Conservation (phyloP, 78 protist genomes). For the Neovahlkampfia damariscottae region DNA sequence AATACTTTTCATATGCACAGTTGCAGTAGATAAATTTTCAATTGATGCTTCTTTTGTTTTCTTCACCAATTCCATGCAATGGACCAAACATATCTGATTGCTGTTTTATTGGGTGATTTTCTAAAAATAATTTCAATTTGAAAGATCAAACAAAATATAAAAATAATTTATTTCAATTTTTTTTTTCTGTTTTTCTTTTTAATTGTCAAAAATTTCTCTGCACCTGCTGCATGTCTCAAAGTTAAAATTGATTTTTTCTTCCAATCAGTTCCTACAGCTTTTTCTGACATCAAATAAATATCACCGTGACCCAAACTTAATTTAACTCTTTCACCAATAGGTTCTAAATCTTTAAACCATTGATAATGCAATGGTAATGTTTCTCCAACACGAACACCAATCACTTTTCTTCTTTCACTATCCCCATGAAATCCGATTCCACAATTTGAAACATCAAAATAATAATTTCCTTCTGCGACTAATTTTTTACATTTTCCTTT, state of each 20-base stretch:
- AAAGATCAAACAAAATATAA: too few relatives aligned
- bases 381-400: conserved; percentile 24
- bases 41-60: too few relatives aligned
- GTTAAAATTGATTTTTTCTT: conserved; percentile 26
- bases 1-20: too few relatives aligned
- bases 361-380: conserved; percentile 30
- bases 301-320: conserved; percentile 11
- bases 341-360: conserved; percentile 21
- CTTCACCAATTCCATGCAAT: too few relatives aligned
- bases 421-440: conserved; percentile 37
- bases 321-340: conserved; percentile 7
- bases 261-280: conserved; percentile 35
- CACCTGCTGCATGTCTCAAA: conserved; percentile 31
- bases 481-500: conserved; percentile 9
- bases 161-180: conserved; percentile 4
- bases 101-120: too few relatives aligned
- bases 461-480: conserved; percentile 27
- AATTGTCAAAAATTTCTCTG: conserved; percentile 12
- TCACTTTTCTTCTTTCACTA: conserved; percentile 14
- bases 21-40: too few relatives aligned
- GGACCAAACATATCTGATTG: too few relatives aligned
- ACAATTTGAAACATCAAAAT: conserved; percentile 18
- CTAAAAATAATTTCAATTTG: too few relatives aligned
- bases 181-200: conserved; percentile 20
- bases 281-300: conserved; percentile 28